A percentile compares a stretch with the other conserved stretches of the same genome.
phyloP scores from a whole-genome alignment of 768 basidiomycete genomes.

The Amanita polypyramis region DNA sequence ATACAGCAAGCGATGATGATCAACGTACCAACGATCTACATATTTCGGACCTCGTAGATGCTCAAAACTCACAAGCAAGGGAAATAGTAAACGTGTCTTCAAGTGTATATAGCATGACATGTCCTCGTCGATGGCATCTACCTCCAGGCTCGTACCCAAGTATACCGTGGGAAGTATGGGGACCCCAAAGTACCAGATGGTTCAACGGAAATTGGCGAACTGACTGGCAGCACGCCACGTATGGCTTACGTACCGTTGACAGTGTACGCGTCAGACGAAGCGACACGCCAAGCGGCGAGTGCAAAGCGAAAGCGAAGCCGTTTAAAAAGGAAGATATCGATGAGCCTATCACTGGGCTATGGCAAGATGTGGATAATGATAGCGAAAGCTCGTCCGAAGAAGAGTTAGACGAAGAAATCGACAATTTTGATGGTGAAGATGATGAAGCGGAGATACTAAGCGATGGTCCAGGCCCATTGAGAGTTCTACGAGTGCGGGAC shows the following conservation, averaged over 20 bases:
- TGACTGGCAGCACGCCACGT: conserved; percentile 47
- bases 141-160: background rate
- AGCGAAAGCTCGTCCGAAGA: conserved; percentile 8
- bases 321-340: background rate
- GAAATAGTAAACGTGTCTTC: background rate
- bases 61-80: background rate
- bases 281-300: background rate
- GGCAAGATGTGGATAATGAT: conserved; percentile 2
- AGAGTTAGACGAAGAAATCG: conserved; percentile 9
- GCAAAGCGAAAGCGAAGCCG: background rate
- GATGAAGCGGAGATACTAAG: conserved; percentile 1
- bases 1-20: conserved; percentile 6
- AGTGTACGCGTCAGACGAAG: conserved; percentile 20
- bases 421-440: conserved; percentile 6
- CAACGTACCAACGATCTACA: background rate
- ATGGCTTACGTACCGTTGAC: conserved; percentile 40
- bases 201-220: conserved; percentile 38
- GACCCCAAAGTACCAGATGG: conserved; percentile 41
- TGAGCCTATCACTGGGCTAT: background rate
- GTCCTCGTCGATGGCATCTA: background rate
- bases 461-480: conserved; percentile 6
- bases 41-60: background rate
- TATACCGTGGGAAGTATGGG: conserved; percentile 41
- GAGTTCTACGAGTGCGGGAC: conserved; percentile 25
- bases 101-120: background rate